Evolutionary conservation across 805 yeast species (phyloP).

Genomic region (Vanderwaltozyma tropicalis): DNA sequence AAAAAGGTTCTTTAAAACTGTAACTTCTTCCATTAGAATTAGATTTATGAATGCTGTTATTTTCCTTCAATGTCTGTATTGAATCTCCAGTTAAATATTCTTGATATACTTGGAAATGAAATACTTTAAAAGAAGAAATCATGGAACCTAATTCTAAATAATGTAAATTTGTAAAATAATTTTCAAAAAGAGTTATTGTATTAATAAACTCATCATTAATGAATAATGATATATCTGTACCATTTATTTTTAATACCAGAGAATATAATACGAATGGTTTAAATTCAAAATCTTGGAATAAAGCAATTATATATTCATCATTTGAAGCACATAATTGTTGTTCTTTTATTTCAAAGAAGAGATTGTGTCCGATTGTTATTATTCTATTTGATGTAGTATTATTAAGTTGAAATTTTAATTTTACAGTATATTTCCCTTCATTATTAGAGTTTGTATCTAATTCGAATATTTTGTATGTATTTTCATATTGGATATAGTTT

Average conservation of each 20-base stretch:
- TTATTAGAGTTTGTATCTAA: neutral
- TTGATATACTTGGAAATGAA: constrained; percentile 8
- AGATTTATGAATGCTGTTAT: constrained; percentile 5
- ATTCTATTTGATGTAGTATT: constrained; percentile 22
- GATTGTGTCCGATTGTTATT: constrained; percentile 16
- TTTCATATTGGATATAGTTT: constrained; percentile 24
- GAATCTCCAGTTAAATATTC: constrained; percentile 5
- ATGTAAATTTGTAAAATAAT: constrained; percentile 5
- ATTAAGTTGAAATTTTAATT: constrained; percentile 24
- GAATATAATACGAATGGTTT: constrained; percentile 13
- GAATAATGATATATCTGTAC: constrained; percentile 9
- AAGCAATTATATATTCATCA: constrained; percentile 21
- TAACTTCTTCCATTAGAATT: constrained; percentile 4
- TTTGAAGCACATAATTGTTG: constrained; percentile 21
- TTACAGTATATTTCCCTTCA: constrained; percentile 15
- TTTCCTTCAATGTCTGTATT: constrained; percentile 7
- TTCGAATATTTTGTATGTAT: constrained; percentile 15
- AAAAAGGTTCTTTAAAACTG: constrained; percentile 4
- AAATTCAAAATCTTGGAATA: constrained; percentile 22
- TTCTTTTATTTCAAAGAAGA: constrained; percentile 23
- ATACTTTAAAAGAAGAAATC: constrained; percentile 24
- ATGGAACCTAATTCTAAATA: constrained; percentile 26
- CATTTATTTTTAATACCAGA: constrained; percentile 10
- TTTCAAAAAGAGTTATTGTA: constrained; percentile 12
- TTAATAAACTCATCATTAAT: constrained; percentile 18